A percentile compares a stretch with the other conserved stretches of the same genome.
phyloP scores from a whole-genome alignment of 1,284 basidiomycete genomes.

The Coriolopsis trogii region DNA sequence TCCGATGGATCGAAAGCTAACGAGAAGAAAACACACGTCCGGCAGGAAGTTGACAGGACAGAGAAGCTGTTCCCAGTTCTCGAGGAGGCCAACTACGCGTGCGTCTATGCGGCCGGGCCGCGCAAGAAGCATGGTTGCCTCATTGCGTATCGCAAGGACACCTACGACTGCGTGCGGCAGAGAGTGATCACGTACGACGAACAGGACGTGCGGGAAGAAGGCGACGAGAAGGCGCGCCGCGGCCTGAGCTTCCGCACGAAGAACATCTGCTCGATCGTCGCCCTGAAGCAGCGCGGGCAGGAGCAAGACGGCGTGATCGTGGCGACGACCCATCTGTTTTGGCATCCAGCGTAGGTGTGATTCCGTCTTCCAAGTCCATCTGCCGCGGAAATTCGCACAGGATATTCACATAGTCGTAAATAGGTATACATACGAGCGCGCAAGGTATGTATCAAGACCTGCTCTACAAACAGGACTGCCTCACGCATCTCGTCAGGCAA shows the following conservation, averaged over 20 bases:
- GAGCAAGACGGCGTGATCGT: slow-evolving; percentile 61
- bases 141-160: slow-evolving; percentile 64
- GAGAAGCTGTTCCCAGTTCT: slow-evolving; percentile 67
- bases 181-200: slow-evolving; percentile 68
- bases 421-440: slow-evolving; percentile 88
- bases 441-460: slow-evolving; percentile 50
- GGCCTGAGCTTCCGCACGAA: slow-evolving; percentile 77
- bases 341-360: slow-evolving; percentile 81
- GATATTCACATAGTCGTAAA: not conserved
- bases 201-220: slow-evolving; percentile 49
- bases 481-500: slow-evolving; percentile 53
- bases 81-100: slow-evolving; percentile 58
- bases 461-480: not conserved
- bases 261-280: slow-evolving; percentile 82
- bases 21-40: not conserved
- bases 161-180: slow-evolving; percentile 51
- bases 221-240: slow-evolving; percentile 39
- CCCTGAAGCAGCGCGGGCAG: slow-evolving; percentile 51
- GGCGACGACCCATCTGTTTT: slow-evolving; percentile 89
- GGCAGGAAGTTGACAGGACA: slow-evolving; percentile 76
- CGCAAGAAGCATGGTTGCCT: slow-evolving; percentile 85
- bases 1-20: not conserved
- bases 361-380: slow-evolving; percentile 1
- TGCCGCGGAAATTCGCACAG: no score
- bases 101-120: slow-evolving; percentile 66